Percentiles rank a stretch among this genome's conserved stretches.
Conservation (phyloP, 192 early-diverging fungal genomes). For the Coemansia sp. region DNA sequence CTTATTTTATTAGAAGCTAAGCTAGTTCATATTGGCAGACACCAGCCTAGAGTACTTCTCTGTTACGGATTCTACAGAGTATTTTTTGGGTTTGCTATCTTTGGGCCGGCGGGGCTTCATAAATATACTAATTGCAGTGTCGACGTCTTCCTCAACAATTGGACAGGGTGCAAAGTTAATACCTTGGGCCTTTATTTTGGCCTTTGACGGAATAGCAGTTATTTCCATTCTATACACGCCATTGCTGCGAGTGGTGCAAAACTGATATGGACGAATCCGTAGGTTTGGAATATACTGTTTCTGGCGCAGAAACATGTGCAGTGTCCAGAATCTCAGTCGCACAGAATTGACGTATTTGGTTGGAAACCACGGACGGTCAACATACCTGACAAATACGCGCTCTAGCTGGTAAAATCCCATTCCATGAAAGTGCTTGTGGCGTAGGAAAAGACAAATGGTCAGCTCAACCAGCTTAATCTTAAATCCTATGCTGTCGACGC, state of each 20-base stretch:
- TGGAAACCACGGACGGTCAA: conserved; percentile 21
- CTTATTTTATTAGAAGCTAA: not conserved
- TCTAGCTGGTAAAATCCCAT: conserved; percentile 39
- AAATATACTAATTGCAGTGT: conserved; percentile 20
- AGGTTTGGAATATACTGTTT: conserved; percentile 25
- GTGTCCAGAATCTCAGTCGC: conserved; percentile 33
- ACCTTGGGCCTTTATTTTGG: conserved; percentile 15
- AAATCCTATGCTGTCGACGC: conserved; percentile 9
- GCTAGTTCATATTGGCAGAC: not conserved
- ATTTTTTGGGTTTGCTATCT: not conserved
- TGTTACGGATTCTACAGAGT: not conserved
- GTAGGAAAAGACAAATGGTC: conserved; percentile 14
- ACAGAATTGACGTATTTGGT: conserved; percentile 7
- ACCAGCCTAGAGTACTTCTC: conserved; percentile 5
- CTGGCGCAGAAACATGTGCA: conserved; percentile 45
- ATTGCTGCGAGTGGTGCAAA: conserved; percentile 6
- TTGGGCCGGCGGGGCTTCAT: conserved; percentile 7
- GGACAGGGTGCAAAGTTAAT: conserved; percentile 5
- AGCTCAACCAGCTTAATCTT: conserved; percentile 14
- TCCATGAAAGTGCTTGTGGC: conserved; percentile 21
- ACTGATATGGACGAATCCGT: conserved; percentile 18
- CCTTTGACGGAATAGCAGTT: conserved; percentile 20
- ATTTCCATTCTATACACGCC: conserved; percentile 5
- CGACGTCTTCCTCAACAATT: conserved; percentile 8
- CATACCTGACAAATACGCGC: conserved; percentile 18